Conservation (phyloP, 805 yeast genomes). For the Lipomyces starkeyi region DNA sequence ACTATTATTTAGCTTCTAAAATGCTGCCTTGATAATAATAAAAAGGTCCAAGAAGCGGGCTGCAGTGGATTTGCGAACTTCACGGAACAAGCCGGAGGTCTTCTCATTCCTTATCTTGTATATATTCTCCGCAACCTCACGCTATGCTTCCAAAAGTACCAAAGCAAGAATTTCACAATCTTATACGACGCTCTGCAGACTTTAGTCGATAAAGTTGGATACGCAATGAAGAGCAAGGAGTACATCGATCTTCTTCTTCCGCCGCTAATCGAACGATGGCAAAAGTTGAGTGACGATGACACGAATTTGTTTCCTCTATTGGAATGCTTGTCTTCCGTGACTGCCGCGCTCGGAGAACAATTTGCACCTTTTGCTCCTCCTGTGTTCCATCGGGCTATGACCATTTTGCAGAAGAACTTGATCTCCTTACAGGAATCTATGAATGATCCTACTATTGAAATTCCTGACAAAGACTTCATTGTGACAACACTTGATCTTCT, state of each 20-base stretch:
- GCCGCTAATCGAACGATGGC: slow-evolving; percentile 85
- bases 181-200: slow-evolving; percentile 92
- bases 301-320: slow-evolving; percentile 87
- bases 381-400: slow-evolving; percentile 77
- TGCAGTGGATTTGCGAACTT: slow-evolving; percentile 85
- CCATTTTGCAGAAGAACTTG: slow-evolving; percentile 71
- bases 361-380: slow-evolving; percentile 90
- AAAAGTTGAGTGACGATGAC: slow-evolving; percentile 72
- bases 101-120: slow-evolving; percentile 66
- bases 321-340: slow-evolving; percentile 90
- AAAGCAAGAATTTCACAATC: slow-evolving; percentile 78
- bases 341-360: slow-evolving; percentile 80
- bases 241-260: slow-evolving; percentile 72
- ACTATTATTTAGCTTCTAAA: slow-evolving; percentile 47
- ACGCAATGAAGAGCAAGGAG: slow-evolving; percentile 59
- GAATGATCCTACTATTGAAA: slow-evolving; percentile 60
- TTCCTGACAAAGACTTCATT: slow-evolving; percentile 88
- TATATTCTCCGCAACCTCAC: slow-evolving; percentile 73
- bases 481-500: slow-evolving; percentile 87
- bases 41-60: slow-evolving; percentile 95
- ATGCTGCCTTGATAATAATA: slow-evolving; percentile 80
- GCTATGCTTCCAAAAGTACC: slow-evolving; percentile 76
- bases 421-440: slow-evolving; percentile 67
- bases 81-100: slow-evolving; percentile 73
- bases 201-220: slow-evolving; percentile 76